These are phyloP conservation scores for Wickerhamiella azyma DNA, from an alignment of 805 yeast species.

Conservation along the genomic window DNA sequence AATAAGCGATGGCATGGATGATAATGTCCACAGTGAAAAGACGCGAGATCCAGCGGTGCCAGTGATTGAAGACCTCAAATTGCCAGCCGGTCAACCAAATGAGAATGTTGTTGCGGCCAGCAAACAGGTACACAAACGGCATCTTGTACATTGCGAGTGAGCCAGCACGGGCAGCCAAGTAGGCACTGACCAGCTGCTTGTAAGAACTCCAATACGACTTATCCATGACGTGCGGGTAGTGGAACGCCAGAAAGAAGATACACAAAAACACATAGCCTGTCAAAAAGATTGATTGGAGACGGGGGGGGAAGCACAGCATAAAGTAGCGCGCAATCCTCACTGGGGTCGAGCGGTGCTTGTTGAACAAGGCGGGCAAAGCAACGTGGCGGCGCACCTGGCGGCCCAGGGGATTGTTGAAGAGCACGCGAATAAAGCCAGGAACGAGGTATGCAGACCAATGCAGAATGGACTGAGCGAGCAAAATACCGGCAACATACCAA, in stretches of 20 bases:
- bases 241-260: conserved; percentile 3
- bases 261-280: conserved; percentile 22
- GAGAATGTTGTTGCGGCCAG: conserved; percentile 54
- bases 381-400: conserved; percentile 10
- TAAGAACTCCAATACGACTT: not conserved
- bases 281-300: conserved; percentile 28
- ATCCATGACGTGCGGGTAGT: not conserved
- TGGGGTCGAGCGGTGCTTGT: conserved; percentile 19
- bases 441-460: conserved; percentile 7
- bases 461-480: too few relatives aligned
- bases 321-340: conserved; percentile 9
- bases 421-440: conserved; percentile 1
- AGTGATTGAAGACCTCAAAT: conserved; percentile 39
- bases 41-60: conserved; percentile 52
- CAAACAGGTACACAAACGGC: conserved; percentile 48
- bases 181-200: not conserved
- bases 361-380: conserved; percentile 22
- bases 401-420: conserved; percentile 1
- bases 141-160: conserved; percentile 19
- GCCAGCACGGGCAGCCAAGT: conserved; percentile 10
- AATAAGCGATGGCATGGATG: conserved; percentile 38
- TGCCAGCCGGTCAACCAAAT: conserved; percentile 42
- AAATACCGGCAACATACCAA: too few relatives aligned
- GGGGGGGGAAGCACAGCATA: conserved; percentile 25
- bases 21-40: conserved; percentile 34